A percentile compares a stretch with the other conserved stretches of the same genome.
These are phyloP conservation scores for Vitis rotundifolia DNA, from an alignment of 164 flowering plant genomes.

Conservation along the genomic window DNA sequence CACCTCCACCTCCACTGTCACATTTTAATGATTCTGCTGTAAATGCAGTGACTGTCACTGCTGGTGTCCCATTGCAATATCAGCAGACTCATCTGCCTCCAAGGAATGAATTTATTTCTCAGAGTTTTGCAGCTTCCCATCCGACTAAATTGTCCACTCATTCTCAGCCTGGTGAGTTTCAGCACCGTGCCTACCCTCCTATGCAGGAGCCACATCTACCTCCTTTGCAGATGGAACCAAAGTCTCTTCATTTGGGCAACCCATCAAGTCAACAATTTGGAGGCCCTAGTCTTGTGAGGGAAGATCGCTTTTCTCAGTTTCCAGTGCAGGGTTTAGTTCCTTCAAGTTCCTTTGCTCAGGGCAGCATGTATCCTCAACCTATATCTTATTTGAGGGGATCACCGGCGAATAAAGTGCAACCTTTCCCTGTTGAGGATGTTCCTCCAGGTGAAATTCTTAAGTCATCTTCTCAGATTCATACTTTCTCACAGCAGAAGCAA, in stretches of 20 bases:
- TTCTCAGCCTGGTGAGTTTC: conserved; percentile 34
- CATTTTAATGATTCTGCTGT: conserved; percentile 16
- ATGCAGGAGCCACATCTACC: conserved; percentile 28
- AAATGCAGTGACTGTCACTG: conserved; percentile 17
- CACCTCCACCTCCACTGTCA: conserved; percentile 33
- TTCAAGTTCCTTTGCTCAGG: conserved; percentile 23
- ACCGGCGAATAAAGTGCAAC: conserved; percentile 15
- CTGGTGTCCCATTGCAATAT: conserved; percentile 34
- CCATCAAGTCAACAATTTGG: conserved; percentile 25
- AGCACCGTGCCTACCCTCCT: conserved; percentile 28
- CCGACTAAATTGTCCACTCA: conserved; percentile 24
- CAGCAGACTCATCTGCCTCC: conserved; percentile 38
- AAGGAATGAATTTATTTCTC: conserved; percentile 34
- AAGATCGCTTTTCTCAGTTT: conserved; percentile 26
- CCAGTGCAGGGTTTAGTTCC: conserved; percentile 26
- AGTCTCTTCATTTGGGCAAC: conserved; percentile 22
- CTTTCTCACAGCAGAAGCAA: conserved; percentile 33
- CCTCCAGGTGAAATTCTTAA: conserved; percentile 17
- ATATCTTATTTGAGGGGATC: conserved; percentile 21
- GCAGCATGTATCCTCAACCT: conserved; percentile 21
- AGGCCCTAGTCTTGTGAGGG: conserved; percentile 28
- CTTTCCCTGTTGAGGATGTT: conserved; percentile 27
- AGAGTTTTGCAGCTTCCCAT: conserved; percentile 24
- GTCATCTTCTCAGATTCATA: conserved; percentile 26
- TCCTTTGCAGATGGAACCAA: conserved; percentile 17